These are phyloP conservation scores for Picea sitchensis DNA, from an alignment of 75 land plant species.

Conservation along the genomic window DNA sequence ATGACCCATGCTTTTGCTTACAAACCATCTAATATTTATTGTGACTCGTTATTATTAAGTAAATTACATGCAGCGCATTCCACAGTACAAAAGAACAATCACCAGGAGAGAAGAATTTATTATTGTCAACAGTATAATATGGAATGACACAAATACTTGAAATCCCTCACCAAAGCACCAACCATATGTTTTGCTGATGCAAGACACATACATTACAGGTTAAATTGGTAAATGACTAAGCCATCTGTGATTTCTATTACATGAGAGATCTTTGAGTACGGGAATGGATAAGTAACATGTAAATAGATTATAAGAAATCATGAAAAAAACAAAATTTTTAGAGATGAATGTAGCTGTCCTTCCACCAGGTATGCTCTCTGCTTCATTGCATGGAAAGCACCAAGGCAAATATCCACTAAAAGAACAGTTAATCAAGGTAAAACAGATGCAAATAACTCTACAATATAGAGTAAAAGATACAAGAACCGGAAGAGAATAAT, in stretches of 20 bases:
- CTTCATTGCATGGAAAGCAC: neutral
- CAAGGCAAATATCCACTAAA: neutral
- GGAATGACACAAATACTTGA: neutral
- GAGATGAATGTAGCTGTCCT: neutral
- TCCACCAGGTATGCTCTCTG: neutral
- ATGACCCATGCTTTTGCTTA: neutral
- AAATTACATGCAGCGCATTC: neutral
- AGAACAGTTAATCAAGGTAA: neutral
- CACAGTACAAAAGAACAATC: neutral
- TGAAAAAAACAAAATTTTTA: neutral
- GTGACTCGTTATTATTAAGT: neutral
- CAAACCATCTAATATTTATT: neutral
- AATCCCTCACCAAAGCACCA: neutral
- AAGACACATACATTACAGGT: neutral
- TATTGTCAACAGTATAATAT: neutral
- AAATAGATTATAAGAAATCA: conserved; percentile 6
- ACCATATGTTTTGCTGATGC: neutral
- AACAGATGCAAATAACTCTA: neutral
- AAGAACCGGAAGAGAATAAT: neutral
- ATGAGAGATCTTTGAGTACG: neutral
- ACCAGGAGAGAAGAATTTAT: neutral
- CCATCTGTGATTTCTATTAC: neutral
- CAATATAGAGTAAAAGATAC: neutral
- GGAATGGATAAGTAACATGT: neutral
- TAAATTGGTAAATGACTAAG: neutral